phyloP scores from a whole-genome alignment of 2,329 filamentous ascomycete species.

The Clarireedia hainanense region DNA sequence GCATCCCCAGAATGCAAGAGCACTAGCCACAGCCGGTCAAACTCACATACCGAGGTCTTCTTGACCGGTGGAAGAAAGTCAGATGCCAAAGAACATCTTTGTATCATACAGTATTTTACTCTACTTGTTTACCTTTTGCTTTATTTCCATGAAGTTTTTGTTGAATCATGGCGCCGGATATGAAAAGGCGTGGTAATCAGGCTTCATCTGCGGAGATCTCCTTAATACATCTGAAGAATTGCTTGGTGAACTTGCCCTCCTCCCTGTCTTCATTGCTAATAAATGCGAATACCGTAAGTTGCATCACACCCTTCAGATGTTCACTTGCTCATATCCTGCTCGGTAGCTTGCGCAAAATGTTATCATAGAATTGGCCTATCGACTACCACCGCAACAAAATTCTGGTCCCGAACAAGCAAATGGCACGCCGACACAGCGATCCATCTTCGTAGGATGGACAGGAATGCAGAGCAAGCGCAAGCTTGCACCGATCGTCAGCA shows the following conservation, averaged over 20 bases:
- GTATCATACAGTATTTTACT: neutral
- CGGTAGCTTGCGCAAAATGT: slow-evolving; percentile 85
- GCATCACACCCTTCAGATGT: neutral
- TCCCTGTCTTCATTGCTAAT: slow-evolving; percentile 77
- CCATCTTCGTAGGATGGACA: slow-evolving; percentile 89
- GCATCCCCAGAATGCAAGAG: too few species aligned
- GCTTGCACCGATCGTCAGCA: slow-evolving; percentile 62
- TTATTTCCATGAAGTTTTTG: slow-evolving; percentile 2
- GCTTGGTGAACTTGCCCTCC: slow-evolving; percentile 84
- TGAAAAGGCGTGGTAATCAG: slow-evolving; percentile 39
- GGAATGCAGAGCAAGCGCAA: slow-evolving; percentile 93
- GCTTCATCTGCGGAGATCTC: slow-evolving; percentile 75
- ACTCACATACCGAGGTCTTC: slow-evolving; percentile 4
- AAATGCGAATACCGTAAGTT: slow-evolving; percentile 78
- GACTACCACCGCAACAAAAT: slow-evolving; percentile 43
- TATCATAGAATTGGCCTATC: slow-evolving; percentile 81
- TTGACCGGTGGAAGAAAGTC: neutral
- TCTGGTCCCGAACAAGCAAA: slow-evolving; percentile 36
- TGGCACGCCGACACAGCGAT: slow-evolving; percentile 48
- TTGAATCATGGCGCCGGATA: slow-evolving; percentile 19
- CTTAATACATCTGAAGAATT: slow-evolving; percentile 84
- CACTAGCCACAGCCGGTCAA: neutral
- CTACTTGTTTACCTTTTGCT: neutral
- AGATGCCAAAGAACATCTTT: neutral
- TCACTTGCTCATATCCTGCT: neutral